Evolutionary conservation across 129 eudicot species (phyloP).

Genomic region (Flaveria ramosissima): DNA sequence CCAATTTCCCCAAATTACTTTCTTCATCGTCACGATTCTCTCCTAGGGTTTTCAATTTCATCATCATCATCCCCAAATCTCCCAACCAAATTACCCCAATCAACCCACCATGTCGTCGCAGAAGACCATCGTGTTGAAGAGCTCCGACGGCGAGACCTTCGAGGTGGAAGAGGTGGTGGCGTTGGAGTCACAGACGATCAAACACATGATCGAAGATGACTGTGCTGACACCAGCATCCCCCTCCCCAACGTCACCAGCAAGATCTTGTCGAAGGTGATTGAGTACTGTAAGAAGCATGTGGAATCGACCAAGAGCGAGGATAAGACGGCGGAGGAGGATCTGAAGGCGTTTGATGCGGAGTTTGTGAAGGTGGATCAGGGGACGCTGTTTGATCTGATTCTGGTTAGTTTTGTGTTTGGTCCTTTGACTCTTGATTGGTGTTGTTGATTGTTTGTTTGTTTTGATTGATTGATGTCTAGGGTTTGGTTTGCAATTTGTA

Average conservation of each 20-base stretch:
- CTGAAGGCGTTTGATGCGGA: slow-evolving; percentile 66
- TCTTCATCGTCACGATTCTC: neutral
- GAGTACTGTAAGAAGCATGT: slow-evolving; percentile 91
- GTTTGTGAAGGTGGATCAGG: slow-evolving; percentile 75
- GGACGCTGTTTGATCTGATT: slow-evolving; percentile 77
- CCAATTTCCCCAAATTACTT: neutral
- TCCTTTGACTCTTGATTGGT: neutral
- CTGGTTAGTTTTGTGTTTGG: slow-evolving; percentile 39
- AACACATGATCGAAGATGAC: slow-evolving; percentile 76
- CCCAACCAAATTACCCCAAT: slow-evolving; percentile 26
- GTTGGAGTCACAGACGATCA: slow-evolving; percentile 65
- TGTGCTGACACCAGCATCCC: slow-evolving; percentile 63
- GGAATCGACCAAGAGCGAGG: slow-evolving; percentile 45
- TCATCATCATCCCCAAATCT: slow-evolving; percentile 16
- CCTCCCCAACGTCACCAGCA: slow-evolving; percentile 66
- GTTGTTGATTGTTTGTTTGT: neutral
- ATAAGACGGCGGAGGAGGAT: slow-evolving; percentile 54
- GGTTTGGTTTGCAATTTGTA: neutral
- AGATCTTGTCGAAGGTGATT: slow-evolving; percentile 79
- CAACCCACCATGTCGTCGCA: slow-evolving; percentile 40
- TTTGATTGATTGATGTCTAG: slow-evolving; percentile 16
- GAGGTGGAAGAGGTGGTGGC: slow-evolving; percentile 76
- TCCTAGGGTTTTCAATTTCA: slow-evolving; percentile 28
- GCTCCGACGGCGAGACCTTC: slow-evolving; percentile 76
- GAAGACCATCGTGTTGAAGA: slow-evolving; percentile 50